Evolutionary conservation across 805 yeast genomes (phyloP), one percentile per base, ranked within the genome.

Genomic region (Torulaspora franciscae): DNA sequence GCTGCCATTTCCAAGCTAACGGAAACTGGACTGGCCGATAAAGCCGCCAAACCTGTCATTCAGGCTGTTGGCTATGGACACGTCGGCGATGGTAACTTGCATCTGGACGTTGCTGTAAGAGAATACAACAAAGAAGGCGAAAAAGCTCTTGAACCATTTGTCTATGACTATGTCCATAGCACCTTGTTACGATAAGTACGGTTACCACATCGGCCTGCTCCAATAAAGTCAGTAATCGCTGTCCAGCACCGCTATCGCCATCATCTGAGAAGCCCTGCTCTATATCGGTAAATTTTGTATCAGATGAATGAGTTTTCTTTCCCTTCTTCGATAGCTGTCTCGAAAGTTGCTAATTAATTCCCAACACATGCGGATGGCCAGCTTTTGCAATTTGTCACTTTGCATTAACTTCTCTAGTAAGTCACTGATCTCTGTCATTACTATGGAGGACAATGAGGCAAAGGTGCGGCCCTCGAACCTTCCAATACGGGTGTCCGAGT

Each of bases 101-200:
- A 93, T 66, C 77, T 93, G 61, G 93, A 93, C 62, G 95, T 93
- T 41, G 83, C 95, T 34, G 95, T 89, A 13, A 79, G 96, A 65
- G 76, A 80, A 58, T 93, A 93, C 68, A 74, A 74, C 51, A 83
- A 85, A 63, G 77, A 74, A 23, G 85, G 93, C 44, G 98, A 93
- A 68, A 69, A 76, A 44, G 78, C 76, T 1, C 74, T 93, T 50
- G 99, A 93, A 67, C 99, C 99, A 37, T 93, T 85, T 68, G 93
- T 93, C 25, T 93, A 89, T 63, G 95, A 93, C 70, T 90, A 90
- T 84, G 85, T 93, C 91, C 91, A 57, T 83, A 83, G 95, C 95
- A 85, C 48, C 95, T 60, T 0, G 85, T 76, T 0, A 83, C 93
- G 23, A 85, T 79, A 13, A 85, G 55, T 0, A 80, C 74, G 57